Evolutionary conservation across 1,284 basidiomycete species (phyloP), one percentile per base, ranked within the genome.

Genomic region (Pisolithus thermaeus): DNA sequence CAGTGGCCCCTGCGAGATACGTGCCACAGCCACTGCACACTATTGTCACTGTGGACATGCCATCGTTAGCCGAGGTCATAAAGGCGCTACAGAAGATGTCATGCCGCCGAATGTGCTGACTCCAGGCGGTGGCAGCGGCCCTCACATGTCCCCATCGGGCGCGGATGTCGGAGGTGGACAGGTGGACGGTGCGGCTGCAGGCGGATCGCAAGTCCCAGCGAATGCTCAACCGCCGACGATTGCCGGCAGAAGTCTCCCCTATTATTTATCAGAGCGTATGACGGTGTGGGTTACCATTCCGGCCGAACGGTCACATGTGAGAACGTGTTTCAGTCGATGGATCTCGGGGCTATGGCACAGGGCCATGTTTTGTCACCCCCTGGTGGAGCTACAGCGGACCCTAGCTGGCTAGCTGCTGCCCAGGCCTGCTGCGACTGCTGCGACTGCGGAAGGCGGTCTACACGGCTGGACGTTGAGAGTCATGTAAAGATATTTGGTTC

Each of bases 261-360:
- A 62, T 64, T 91, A 51, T 84, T 90, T 66, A 84, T 91, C 59
- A 79, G 89, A 51, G 77, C 86, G 52, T 74, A 75, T 55, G 81
- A 91, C 66, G 89, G 89, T 22, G 80, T 90, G 25, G 88, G 88
- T 4, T 91, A 90, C 64, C 88, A 91, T 63, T 90, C 88, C 28
- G 89, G 89, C 39, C 79, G 88, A 53, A 88, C 88, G 56, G 84
- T 93, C 51, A 79, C 89, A 35, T 89, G 85, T 61, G 90, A 90
- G 64, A 91, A 90, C 58, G 80, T 90, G 32, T 87, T 87, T 67
- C 80, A 83, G 57, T 68, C 72, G 16, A 76, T 87, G 68, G 82
- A 82, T 62, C 67, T 87, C 50, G 61, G 66, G 44, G 59, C 72
- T 58, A 71, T 73, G 59, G 70, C 65, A 28, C 58, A 56, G n/a